Base-by-base conservation (phyloP, 2,329 filamentous ascomycete species). In the Elsinoe australis region DNA sequence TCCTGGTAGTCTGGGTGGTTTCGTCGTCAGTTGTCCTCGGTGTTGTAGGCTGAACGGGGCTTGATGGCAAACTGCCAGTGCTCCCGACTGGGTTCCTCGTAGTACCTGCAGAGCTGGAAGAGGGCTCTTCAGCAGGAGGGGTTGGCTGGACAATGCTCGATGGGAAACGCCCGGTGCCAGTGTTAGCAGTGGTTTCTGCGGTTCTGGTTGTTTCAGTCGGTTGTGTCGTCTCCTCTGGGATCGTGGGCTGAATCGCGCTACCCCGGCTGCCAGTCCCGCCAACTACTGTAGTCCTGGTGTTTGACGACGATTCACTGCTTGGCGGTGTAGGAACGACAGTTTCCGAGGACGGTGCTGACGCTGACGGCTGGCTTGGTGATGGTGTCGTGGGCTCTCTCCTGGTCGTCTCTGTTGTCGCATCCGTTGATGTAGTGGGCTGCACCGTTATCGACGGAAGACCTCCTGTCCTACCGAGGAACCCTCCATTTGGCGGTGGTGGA, bases 401-500 rank as follows among this genome's bases (percentile, higher is more conserved):
- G 12, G 33, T 8, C 9, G n/a, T 18, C 4, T n/a, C 17, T 15
- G 33, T 35, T 3, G 33, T 35, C 4, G 14, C 19, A 17, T 32
- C 26, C 7, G 21, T 24, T 17, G 39, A 15, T 4, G 28, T 32
- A n/a, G 39, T 31, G 7, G 39, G n/a, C 10, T 29, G 17, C 21
- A 15, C 28, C 6, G 39, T 44, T 6, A 15, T 21, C 14, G 32
- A 35, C 15, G 18, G 17, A 14, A 32, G 44, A 12, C 32, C 32
- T n/a, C 17, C 28, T 9, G 28, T 21, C 17, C 32, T 21, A 10
- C 26, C 29, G 17, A 47, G 21, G n/a, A 47, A 47, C 15, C 44
- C 44, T n/a, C 44, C 44, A 24, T 18, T 47, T 14, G 32, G 44
- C 26, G 29, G 44, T 17, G 44, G 44, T 9, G 32, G 29, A 12